These are phyloP conservation scores for Phaseolus coccineus DNA, from an alignment of 331 rosid genomes.

Conservation along the genomic window DNA sequence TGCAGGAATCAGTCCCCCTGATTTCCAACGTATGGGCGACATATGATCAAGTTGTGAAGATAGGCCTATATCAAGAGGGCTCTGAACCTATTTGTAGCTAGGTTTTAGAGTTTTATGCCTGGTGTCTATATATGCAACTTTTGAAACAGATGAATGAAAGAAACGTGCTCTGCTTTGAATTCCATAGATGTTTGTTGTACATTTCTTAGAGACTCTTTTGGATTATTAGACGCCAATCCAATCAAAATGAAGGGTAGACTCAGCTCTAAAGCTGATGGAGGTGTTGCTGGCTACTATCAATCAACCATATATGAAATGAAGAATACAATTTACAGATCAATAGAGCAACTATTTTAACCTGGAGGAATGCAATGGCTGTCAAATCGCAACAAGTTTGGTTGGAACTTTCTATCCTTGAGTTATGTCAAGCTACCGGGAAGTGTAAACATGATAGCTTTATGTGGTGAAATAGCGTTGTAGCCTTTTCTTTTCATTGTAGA, in stretches of 20 bases:
- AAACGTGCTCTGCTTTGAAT: conserved; percentile 26
- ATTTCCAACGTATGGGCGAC: conserved; percentile 39
- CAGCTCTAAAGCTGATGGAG: conserved; percentile 32
- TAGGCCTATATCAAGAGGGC: conserved; percentile 11
- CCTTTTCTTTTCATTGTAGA: not conserved
- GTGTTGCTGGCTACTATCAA: conserved; percentile 11
- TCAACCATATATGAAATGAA: not conserved
- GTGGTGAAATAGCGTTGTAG: conserved; percentile 7
- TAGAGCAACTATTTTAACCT: not conserved
- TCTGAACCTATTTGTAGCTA: conserved; percentile 23
- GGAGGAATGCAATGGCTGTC: conserved; percentile 8
- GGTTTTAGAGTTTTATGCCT: conserved; percentile 19
- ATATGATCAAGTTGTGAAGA: conserved; percentile 46
- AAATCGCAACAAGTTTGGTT: conserved; percentile 2
- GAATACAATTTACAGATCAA: not conserved
- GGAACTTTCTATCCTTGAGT: conserved; percentile 6
- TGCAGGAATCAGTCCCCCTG: conserved; percentile 73
- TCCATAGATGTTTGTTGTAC: conserved; percentile 26
- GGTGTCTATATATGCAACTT: conserved; percentile 38
- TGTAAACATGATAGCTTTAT: conserved; percentile 22
- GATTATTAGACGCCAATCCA: conserved; percentile 18
- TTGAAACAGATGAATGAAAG: conserved; percentile 34
- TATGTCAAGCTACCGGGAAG: conserved; percentile 27
- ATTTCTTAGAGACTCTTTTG: not conserved
- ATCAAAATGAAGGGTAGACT: conserved; percentile 31